Base-by-base conservation (phyloP, 495 filamentous ascomycete species). In the Penicillium goetzii region DNA sequence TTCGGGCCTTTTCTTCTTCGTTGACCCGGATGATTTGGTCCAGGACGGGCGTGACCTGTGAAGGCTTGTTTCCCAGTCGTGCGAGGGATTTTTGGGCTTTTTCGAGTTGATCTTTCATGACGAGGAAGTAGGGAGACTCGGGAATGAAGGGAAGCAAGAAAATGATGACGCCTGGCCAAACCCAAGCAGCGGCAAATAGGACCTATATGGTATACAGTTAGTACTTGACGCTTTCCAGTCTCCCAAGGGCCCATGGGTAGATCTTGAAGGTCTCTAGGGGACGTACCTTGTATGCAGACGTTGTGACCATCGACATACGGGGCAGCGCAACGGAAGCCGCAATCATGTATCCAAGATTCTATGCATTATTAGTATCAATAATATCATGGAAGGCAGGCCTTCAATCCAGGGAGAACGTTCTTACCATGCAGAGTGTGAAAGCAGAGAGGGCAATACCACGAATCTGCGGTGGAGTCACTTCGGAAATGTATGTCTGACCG, bases 401-500 rank as follows among this genome's bases (percentile, higher is more conserved):
- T 43, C 17, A 5, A 3, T 5, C 17, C 15, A 3, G 2, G 17
- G 4, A 43, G 3, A 8, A 19, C 0, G 15, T 7, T 59, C 41
- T 45, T 55, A 68, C 69, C 51, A 65, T 63, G 55, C 43, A 61
- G 34, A 71, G 63, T 14, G 66, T 73, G 43, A 66, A 68, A 21
- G 47, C 55, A 14, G 61, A 64, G 28, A 73, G 62, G 5, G 68
- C 66, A 38, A 69, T 64, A 7, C 70, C 65, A 21, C 72, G 68
- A 34, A 75, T 41, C 17, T 36, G 56, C 36, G 66, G 32, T 14
- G 72, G 66, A 3, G 70, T 61, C 12, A 72, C 64, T 55, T 75
- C 70, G 0, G 72, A 73, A 21, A 75, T 61, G 21, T 72, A 75
- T 4, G 68, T 75, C 57, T 73, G 70, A 2, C 61, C 64, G 2